Evolutionary conservation across 176 grass and related monocot genomes (phyloP), one percentile per base, ranked within the genome.

Genomic region (Hordeum marinum): DNA sequence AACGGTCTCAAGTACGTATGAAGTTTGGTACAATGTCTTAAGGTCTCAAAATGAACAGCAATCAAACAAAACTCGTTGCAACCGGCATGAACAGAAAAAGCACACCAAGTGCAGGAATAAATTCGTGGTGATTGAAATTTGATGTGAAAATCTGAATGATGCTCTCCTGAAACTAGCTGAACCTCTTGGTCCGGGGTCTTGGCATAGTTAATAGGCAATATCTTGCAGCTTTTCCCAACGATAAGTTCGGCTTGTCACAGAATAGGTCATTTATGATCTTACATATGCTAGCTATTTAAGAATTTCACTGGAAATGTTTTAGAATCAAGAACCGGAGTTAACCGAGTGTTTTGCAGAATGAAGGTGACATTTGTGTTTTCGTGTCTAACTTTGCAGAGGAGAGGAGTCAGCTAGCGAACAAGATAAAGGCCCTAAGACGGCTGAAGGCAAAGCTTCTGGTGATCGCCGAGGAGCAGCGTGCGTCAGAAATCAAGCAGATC

Each of bases 401-500:
- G 88, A 95, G 96, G 64, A 92, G 36, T 83, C 96, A 98, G 60
- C 69, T 98, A 59, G 83, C 96, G 20, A 98, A 98, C 88, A 98
- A 92, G 83, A 94, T 90, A 80, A 98, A 94, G 79, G 93, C 96
- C 37, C 87, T 98, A 13, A 94, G 57, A 64, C 91, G 96, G 34
- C 87, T 98, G 46, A 98, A 98, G 83, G 93, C 93, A 1, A 98
- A 95, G 80, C 81, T 98, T 70, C 89, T 98, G 20, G 96, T 98
- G 37, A 92, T 98, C 20, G 89, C 89, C 1, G 85, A 85, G 84
- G 96, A 98, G 82, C 96, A 98, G 85, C 91, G 91, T n/a, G 93
- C 96, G 1, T 95, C 93, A 3, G 93, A 98, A 81, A 98, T 98
- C 66, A 95, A 92, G 86, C 89, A 98, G 81, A 98, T 98, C 68